Evolutionary conservation across 495 filamentous ascomycete genomes (phyloP).

Genomic region (Penicillium silybi): DNA sequence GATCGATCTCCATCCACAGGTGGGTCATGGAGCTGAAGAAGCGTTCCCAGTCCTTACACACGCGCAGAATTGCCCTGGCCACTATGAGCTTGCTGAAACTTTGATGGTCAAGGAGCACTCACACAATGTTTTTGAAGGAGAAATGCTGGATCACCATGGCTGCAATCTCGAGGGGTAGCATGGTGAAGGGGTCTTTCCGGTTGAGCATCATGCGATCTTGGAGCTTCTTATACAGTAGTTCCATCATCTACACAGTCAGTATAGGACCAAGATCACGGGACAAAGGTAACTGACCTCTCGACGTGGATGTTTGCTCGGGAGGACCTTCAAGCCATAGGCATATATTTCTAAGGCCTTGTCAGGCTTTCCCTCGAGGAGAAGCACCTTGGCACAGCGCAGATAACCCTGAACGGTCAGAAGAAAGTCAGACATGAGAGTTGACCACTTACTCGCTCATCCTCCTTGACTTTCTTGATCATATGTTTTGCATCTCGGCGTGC

Average conservation of each 20-base stretch:
- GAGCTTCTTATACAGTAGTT: slow-evolving; percentile 45
- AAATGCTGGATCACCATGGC: slow-evolving; percentile 42
- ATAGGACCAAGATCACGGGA: background rate
- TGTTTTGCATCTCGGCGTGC: slow-evolving; percentile 57
- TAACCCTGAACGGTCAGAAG: slow-evolving; percentile 48
- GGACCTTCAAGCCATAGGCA: slow-evolving; percentile 51
- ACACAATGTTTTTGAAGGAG: slow-evolving; percentile 49
- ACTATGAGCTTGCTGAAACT: background rate
- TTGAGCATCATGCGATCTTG: slow-evolving; percentile 26
- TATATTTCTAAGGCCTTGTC: slow-evolving; percentile 57
- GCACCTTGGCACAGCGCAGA: slow-evolving; percentile 58
- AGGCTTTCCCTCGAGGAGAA: slow-evolving; percentile 51
- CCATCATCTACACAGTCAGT: slow-evolving; percentile 30
- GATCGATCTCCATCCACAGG: slow-evolving; percentile 52
- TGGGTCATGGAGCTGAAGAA: slow-evolving; percentile 39
- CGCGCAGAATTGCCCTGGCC: slow-evolving; percentile 43
- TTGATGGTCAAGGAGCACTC: slow-evolving; percentile 9
- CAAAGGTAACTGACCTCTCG: slow-evolving; percentile 37
- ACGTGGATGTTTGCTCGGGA: slow-evolving; percentile 39
- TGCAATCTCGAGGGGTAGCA: slow-evolving; percentile 48
- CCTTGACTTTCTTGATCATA: slow-evolving; percentile 53
- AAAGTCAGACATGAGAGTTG: background rate
- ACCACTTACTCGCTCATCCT: slow-evolving; percentile 42
- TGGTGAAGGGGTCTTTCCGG: slow-evolving; percentile 41
- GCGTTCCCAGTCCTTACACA: slow-evolving; percentile 50